Conservation (phyloP, 164 flowering plant species). For the Cinnamomum micranthum region DNA sequence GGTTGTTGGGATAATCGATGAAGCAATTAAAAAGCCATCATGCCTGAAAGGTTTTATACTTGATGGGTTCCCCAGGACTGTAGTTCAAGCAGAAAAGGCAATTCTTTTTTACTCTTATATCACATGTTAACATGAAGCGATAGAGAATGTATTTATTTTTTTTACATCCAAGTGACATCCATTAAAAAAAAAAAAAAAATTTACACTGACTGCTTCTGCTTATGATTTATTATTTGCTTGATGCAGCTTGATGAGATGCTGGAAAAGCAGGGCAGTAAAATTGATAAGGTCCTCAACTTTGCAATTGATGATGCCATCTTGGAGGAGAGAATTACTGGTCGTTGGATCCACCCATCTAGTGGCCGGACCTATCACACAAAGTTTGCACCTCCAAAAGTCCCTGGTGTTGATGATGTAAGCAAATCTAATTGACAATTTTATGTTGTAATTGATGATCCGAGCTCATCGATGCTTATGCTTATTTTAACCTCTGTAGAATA, state of each 20-base stretch:
- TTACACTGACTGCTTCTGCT: conserved; percentile 5
- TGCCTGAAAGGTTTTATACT: conserved; percentile 96
- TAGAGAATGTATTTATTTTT: background rate
- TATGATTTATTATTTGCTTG: conserved; percentile 6
- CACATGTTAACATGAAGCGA: background rate
- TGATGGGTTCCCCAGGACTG: conserved; percentile 97
- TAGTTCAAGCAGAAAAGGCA: conserved; percentile 91
- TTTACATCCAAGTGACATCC: background rate
- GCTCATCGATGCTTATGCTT: background rate
- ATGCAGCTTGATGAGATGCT: conserved; percentile 98
- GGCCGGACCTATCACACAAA: conserved; percentile 93
- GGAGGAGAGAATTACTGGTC: conserved; percentile 97
- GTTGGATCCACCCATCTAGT: conserved; percentile 94
- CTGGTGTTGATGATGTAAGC: conserved; percentile 96
- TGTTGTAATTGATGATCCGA: background rate
- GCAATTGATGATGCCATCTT: conserved; percentile 89
- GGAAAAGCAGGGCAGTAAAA: conserved; percentile 64
- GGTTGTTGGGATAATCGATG: conserved; percentile 93
- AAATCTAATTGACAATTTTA: too few relatives aligned
- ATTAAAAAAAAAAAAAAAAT: background rate
- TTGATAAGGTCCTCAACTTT: conserved; percentile 96
- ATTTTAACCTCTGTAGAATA: background rate
- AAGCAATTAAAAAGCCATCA: conserved; percentile 85
- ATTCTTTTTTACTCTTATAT: background rate
- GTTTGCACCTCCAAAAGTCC: conserved; percentile 90